A percentile compares a stretch with the other conserved stretches of the same genome.
Evolutionary conservation across 139 green algal genomes (phyloP).

Genomic region (Spirogloea muscicola): DNA sequence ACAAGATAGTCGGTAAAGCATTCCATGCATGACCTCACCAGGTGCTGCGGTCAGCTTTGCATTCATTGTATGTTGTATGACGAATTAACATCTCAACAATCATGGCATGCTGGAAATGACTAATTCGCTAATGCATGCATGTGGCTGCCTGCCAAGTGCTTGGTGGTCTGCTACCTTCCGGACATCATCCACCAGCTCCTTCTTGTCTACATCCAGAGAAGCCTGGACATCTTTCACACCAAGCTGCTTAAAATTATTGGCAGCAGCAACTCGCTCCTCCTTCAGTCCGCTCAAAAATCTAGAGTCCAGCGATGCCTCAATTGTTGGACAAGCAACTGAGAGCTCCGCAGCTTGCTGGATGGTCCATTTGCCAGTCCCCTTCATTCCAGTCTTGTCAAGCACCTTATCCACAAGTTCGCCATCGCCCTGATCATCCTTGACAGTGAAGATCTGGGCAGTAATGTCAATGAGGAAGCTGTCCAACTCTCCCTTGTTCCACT

Average conservation of each 20-base stretch:
- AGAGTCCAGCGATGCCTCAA: slow-evolving; percentile 85
- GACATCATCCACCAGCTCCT: slow-evolving; percentile 81
- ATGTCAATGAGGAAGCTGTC: slow-evolving; percentile 95
- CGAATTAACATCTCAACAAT: no score
- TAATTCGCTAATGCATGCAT: no score
- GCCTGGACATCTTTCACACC: not conserved
- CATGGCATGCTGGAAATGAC: no score
- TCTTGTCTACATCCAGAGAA: slow-evolving; percentile 73
- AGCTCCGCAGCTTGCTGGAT: slow-evolving; percentile 98
- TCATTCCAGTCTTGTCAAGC: slow-evolving; percentile 97
- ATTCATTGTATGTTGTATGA: no score
- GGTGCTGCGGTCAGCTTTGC: no score
- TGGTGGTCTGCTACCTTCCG: no score
- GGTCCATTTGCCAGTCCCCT: slow-evolving; percentile 99
- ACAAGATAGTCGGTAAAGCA: no score
- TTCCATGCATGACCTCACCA: no score
- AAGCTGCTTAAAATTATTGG: slow-evolving; percentile 2
- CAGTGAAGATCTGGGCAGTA: slow-evolving; percentile 65
- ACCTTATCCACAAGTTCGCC: slow-evolving; percentile 90
- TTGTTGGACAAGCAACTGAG: slow-evolving; percentile 84
- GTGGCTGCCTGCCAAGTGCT: no score
- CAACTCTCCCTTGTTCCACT: slow-evolving; percentile 89
- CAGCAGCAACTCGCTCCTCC: slow-evolving; percentile 79
- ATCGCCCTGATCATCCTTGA: slow-evolving; percentile 51
- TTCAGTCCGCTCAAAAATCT: slow-evolving; percentile 75